Evolutionary conservation across 352 stramenopile genomes (phyloP).

Genomic region (Pelagophyceae sp.): DNA sequence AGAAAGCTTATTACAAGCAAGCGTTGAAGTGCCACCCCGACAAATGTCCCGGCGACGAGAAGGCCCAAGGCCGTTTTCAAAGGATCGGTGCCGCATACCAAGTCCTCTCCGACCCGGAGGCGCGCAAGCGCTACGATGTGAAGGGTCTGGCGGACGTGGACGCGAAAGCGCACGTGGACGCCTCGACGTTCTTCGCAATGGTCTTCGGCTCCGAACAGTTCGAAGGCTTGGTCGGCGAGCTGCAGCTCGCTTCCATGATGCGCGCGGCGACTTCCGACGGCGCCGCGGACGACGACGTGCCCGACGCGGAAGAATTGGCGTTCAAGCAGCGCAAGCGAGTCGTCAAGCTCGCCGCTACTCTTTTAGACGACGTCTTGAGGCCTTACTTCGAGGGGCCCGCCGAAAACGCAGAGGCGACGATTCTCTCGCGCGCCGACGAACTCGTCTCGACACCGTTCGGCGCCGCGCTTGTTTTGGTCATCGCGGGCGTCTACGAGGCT

Average conservation of each 20-base stretch:
- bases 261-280: neutral
- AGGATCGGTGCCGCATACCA: constrained; percentile 90
- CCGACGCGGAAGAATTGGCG: neutral
- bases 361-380: neutral
- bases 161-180: neutral
- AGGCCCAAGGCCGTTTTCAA: constrained; percentile 80
- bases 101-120: constrained; percentile 81
- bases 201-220: neutral
- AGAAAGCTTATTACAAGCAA: constrained; percentile 90
- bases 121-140: constrained; percentile 81
- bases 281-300: neutral
- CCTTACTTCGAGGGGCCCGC: neutral
- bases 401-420: neutral
- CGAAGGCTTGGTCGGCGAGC: constrained; percentile 8
- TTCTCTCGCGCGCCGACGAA: constrained; percentile 18
- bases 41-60: constrained; percentile 71
- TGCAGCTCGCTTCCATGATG: constrained; percentile 8
- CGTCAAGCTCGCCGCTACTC: neutral
- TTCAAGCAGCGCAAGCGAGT: neutral
- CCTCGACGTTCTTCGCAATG: constrained; percentile 7
- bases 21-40: constrained; percentile 92
- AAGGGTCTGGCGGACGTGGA: neutral
- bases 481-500: constrained; percentile 36
- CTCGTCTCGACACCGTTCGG: constrained; percentile 33
- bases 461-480: constrained; percentile 30